Evolutionary conservation across 129 eudicot species (phyloP), one percentile per base, ranked within the genome.

Genomic region (Ambrosia trifida): DNA sequence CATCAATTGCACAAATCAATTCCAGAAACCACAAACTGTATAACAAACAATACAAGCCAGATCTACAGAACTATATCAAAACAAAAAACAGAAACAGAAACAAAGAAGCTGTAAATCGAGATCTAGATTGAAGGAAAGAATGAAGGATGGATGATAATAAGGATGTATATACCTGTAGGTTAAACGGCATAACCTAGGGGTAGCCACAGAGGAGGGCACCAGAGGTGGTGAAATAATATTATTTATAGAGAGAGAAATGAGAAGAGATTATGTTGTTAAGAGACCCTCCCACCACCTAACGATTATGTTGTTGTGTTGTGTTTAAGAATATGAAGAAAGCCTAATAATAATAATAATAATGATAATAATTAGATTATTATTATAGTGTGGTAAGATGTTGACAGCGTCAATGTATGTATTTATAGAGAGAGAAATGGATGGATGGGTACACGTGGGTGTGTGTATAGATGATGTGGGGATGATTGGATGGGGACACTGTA

Each of bases 121-220:
- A 80, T 80, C 84, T 76, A 66, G 47, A 3, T 1, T 36, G 32
- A 32, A 5, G 10, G 7, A 9, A 7, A 36, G 41, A 36, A 36
- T 36, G 41, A 38, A 38, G 10, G 49, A n/a, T 1, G 40, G 16
- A 58, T 24, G 28, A 24, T 24, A 24, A 24, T 24, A 24, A 24
- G 28, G 28, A 24, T 24, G 1, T 24, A 45, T 33, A 31, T 82
- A 89, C 92, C 96, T 80, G 81, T 38, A 76, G 86, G 70, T 78
- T 33, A 82, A 87, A 89, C 81, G 89, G 98, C 96, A 92, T 89
- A 93, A 87, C 87, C 91, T 82, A 68, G 56, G 9, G 44, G 44
- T 40, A 40, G 44, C 44, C 44, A 40, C 44, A 40, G 44, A 40
- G 44, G 10, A 40, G 44, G 70, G 80, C 68, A 75, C 77, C 84